Base-by-base conservation (phyloP, 2,329 filamentous ascomycete species). In the Dothistroma septosporum region DNA sequence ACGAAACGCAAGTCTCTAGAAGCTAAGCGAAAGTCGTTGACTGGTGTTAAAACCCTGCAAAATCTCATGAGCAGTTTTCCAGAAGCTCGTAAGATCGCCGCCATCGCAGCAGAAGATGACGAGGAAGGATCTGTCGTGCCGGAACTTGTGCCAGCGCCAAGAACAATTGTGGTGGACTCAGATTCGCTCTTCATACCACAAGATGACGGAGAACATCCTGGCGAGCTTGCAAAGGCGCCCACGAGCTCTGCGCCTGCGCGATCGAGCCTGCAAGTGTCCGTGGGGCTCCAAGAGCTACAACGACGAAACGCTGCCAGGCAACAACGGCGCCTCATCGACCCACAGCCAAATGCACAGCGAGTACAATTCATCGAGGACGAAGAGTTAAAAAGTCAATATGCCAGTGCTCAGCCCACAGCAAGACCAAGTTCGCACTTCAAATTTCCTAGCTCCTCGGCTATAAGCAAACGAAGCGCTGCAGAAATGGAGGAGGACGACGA, bases 401-500 rank as follows among this genome's bases (percentile, higher is more conserved):
- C 28, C 35, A 16, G 32, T 49, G n/a, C 48, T n/a, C 24, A 53
- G 49, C 52, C 55, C 16, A 60, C 67, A 22, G 64, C 66, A 7
- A 60, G 65, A 16, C 31, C 65, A 57, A 28, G 53, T 47, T 35
- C 44, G 31, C 62, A 61, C 16, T 32, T 49, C 46, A 41, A 11
- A 24, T 9, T 14, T 7, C 48, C 50, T 19, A 24, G 14, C 32
- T 53, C 58, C 10, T 56, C 60, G 14, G n/a, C 50, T 14, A 19
- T 32, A 10, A 52, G 56, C 55, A 74, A 57, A 64, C 67, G 63
- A 70, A 71, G 61, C 62, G 69, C 53, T 49, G 66, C 60, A 59
- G 70, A 62, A 47, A 61, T 58, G n/a, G 69, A 70, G 10, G 75
- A 71, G 11, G 71, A 74, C 4, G 67, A 69, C 12, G 59, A 61